A percentile compares a stretch with the other conserved stretches of the same genome.
Conservation (phyloP, 169 alveolate species). For the Cryptosporidium baileyi region DNA sequence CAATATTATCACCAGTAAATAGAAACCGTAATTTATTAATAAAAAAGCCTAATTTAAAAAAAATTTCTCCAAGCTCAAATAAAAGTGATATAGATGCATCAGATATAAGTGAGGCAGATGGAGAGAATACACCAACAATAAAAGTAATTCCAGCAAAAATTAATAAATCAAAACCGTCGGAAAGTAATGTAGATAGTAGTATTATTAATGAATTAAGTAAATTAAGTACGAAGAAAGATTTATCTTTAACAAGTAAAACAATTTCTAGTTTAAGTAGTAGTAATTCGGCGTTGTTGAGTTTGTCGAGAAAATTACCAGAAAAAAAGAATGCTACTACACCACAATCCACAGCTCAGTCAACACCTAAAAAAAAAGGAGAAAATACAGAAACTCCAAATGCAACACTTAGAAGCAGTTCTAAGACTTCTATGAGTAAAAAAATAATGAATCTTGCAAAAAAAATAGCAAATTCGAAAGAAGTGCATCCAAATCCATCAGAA, state of each 20-base stretch:
- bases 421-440: neutral
- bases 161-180: too few relatives aligned
- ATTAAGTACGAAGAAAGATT: neutral
- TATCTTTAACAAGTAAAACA: neutral
- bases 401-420: neutral
- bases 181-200: neutral
- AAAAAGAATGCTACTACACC: neutral
- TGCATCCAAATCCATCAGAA: neutral
- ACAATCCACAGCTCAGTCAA: neutral
- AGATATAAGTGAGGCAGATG: neutral
- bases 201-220: neutral
- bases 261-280: neutral
- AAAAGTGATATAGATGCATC: neutral
- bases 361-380: neutral
- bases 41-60: neutral
- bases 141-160: conserved; percentile 20
- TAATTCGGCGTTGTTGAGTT: conserved; percentile 1
- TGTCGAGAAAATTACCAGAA: conserved; percentile 17
- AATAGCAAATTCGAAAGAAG: neutral
- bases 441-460: neutral
- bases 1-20: conserved; percentile 45
- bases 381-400: neutral
- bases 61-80: too few relatives aligned
- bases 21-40: conserved; percentile 24
- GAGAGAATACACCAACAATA: neutral